phyloP scores from a whole-genome alignment of 2,329 filamentous ascomycete genomes.

The Teratosphaeria pseudoeucalypti region DNA sequence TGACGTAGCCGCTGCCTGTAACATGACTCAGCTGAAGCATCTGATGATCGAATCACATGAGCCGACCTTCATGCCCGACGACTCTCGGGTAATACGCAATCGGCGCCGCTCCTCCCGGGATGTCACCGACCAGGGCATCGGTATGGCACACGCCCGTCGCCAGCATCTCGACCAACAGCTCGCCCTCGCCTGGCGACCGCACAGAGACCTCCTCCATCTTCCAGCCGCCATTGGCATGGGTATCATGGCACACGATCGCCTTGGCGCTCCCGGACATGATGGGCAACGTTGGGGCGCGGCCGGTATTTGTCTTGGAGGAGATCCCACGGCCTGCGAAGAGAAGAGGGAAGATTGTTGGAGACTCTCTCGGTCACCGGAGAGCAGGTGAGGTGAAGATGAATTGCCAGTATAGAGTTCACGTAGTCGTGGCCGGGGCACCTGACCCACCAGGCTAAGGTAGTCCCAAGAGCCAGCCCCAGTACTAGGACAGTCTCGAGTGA shows the following conservation, averaged over 20 bases:
- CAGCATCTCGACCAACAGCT: constrained; percentile 44
- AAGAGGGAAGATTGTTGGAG: constrained; percentile 18
- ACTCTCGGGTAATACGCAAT: constrained; percentile 38
- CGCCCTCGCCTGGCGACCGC: constrained; percentile 31
- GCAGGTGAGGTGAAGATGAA: neutral
- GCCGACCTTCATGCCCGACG: constrained; percentile 44
- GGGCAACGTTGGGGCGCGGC: constrained; percentile 2
- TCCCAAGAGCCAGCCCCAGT: no score
- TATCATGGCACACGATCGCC: constrained; percentile 31
- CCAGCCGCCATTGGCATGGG: constrained; percentile 29
- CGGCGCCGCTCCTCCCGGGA: constrained; percentile 23
- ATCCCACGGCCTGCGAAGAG: constrained; percentile 17
- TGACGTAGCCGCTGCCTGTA: constrained; percentile 38
- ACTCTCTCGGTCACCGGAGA: constrained; percentile 12
- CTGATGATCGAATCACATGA: neutral
- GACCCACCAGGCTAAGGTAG: neutral
- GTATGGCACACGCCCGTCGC: constrained; percentile 47
- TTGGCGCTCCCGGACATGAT: constrained; percentile 16
- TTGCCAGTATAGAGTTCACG: neutral
- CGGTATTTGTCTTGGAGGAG: constrained; percentile 10
- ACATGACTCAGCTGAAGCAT: neutral
- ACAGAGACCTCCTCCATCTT: constrained; percentile 29
- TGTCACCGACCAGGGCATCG: constrained; percentile 38
- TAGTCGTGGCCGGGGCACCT: neutral
- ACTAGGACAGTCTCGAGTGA: no score